These are phyloP conservation scores for Platanthera guangdongensis DNA, from an alignment of 106 monocot species.

Conservation along the genomic window DNA sequence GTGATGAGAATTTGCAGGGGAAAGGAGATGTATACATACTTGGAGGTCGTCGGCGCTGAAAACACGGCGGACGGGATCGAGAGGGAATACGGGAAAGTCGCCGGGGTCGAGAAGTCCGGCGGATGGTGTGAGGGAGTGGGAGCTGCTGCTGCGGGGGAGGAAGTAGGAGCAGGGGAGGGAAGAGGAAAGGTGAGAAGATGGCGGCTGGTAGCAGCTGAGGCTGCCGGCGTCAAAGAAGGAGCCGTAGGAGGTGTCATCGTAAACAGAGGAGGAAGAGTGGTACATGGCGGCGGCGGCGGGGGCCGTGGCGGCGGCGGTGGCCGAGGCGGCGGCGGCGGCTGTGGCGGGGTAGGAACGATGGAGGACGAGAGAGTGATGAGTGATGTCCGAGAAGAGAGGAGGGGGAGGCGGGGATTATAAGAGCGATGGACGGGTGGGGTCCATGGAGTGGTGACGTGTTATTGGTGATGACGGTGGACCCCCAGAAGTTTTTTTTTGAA, in stretches of 20 bases:
- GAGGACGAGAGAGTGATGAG: neutral
- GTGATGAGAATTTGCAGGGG: neutral
- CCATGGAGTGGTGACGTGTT: too few species aligned
- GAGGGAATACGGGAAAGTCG: slow-evolving; percentile 3
- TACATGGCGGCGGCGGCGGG: slow-evolving; percentile 5
- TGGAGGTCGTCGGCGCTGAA: slow-evolving; percentile 17
- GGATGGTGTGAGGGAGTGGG: slow-evolving; percentile 7
- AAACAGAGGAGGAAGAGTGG: neutral
- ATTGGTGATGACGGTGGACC: too few species aligned
- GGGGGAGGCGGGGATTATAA: neutral
- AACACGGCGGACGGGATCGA: slow-evolving; percentile 12
- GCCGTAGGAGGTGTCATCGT: neutral
- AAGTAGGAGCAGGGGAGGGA: neutral
- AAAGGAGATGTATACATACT: neutral
- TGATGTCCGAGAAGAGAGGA: neutral
- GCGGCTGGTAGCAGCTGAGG: neutral
- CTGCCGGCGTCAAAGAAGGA: neutral
- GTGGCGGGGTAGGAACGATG: neutral
- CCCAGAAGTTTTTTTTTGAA: too few species aligned
- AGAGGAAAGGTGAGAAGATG: neutral
- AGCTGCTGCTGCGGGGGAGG: slow-evolving; percentile 12
- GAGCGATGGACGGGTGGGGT: neutral
- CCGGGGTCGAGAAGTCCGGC: neutral
- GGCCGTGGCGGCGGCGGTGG: too few species aligned
- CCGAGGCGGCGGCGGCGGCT: neutral